Percentiles rank a stretch among this genome's conserved stretches.
These are phyloP conservation scores for Ceratocystiopsis minuta DNA, from an alignment of 2,329 filamentous ascomycete genomes.

Conservation along the genomic window DNA sequence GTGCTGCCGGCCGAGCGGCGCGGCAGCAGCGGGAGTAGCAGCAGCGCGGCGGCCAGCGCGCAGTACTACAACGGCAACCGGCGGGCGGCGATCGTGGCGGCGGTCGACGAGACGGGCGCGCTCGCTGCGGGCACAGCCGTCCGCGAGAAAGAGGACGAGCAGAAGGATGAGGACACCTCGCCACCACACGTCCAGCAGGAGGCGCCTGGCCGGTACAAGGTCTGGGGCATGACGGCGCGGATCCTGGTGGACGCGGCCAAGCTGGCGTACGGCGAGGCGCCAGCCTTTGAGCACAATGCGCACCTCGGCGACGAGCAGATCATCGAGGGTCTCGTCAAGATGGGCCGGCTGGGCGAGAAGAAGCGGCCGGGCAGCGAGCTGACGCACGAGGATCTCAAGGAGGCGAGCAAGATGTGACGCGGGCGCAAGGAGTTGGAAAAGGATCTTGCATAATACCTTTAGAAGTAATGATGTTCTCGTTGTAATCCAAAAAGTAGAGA, in stretches of 20 bases:
- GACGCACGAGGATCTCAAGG: constrained; percentile 18
- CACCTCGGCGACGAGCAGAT: constrained; percentile 34
- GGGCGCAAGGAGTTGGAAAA: constrained; percentile 6
- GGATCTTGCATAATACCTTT: not conserved
- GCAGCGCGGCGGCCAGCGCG: not conserved
- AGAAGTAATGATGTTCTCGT: too few species aligned
- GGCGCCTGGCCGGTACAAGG: constrained; percentile 46
- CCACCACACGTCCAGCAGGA: constrained; percentile 12
- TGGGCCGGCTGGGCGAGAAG: constrained; percentile 30
- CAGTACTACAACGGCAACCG: not conserved
- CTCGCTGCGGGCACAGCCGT: not conserved
- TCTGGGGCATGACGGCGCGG: constrained; percentile 89
- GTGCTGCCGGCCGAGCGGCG: constrained; percentile 9
- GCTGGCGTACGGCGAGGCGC: constrained; percentile 65
- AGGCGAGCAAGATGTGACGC: constrained; percentile 22
- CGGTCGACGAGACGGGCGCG: not conserved
- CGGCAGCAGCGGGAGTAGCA: not conserved
- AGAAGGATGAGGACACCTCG: constrained; percentile 12
- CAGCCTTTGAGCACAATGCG: constrained; percentile 58
- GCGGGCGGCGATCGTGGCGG: not conserved
- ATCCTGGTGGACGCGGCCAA: constrained; percentile 78
- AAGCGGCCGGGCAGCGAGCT: constrained; percentile 18
- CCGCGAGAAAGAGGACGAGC: constrained; percentile 10
- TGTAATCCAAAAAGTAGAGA: not conserved
- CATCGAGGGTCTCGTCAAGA: constrained; percentile 25